phyloP scores from a whole-genome alignment of 2,329 filamentous ascomycete species.

The Mycocentrospora acerina region DNA sequence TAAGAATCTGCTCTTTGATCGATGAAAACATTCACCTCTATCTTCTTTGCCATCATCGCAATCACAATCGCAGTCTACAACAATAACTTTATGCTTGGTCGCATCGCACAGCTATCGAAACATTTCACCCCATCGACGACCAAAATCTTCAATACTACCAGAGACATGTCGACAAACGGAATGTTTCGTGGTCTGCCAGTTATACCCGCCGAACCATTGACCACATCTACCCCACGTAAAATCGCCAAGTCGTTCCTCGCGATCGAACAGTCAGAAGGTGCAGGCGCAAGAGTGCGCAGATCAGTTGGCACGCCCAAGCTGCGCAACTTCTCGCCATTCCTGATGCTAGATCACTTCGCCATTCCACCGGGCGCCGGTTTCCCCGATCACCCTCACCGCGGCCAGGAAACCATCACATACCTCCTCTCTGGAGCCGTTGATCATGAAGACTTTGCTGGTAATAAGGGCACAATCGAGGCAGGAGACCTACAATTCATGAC shows the following conservation, averaged over 20 bases:
- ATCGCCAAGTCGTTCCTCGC: slow-evolving; percentile 85
- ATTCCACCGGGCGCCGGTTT: slow-evolving; percentile 81
- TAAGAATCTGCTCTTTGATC: slow-evolving; percentile 33
- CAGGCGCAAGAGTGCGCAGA: slow-evolving; percentile 81
- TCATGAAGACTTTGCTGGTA: slow-evolving; percentile 89
- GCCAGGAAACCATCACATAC: slow-evolving; percentile 90
- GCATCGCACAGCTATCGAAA: slow-evolving; percentile 35
- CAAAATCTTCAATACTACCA: slow-evolving; percentile 23
- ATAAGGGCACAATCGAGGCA: slow-evolving; percentile 76
- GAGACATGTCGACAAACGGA: slow-evolving; percentile 32
- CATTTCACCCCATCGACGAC: slow-evolving; percentile 29
- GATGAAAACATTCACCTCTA: slow-evolving; percentile 45
- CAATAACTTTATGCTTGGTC: slow-evolving; percentile 45
- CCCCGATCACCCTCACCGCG: slow-evolving; percentile 80
- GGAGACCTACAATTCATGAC: slow-evolving; percentile 99
- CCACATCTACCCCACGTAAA: slow-evolving; percentile 59
- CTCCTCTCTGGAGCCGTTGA: slow-evolving; percentile 82
- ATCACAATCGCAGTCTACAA: slow-evolving; percentile 42
- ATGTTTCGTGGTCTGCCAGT: slow-evolving; percentile 53
- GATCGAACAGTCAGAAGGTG: slow-evolving; percentile 82
- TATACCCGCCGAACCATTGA: slow-evolving; percentile 44
- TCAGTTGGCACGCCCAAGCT: slow-evolving; percentile 83
- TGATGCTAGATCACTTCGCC: slow-evolving; percentile 92
- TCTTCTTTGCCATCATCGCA: slow-evolving; percentile 46
- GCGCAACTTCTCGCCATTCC: slow-evolving; percentile 85